These are phyloP conservation scores for Paralagenidium karlingii DNA, from an alignment of 352 stramenopile species.

Conservation along the genomic window DNA sequence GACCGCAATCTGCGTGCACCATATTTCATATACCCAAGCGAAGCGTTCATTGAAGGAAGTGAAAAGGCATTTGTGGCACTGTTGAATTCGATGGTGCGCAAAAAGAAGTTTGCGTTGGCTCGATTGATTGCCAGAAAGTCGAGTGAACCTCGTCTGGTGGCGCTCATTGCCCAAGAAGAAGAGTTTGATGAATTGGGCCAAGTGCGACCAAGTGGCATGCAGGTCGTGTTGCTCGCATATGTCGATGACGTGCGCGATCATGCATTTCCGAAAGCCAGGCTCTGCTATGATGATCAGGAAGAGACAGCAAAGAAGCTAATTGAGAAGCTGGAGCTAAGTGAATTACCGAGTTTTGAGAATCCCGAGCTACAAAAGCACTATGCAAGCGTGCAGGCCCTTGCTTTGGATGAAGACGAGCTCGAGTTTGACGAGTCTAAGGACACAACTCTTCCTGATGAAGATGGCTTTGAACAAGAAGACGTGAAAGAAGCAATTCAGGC, in stretches of 20 bases:
- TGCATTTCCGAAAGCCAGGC: conserved; percentile 1
- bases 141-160: conserved; percentile 64
- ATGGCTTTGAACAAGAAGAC: conserved; percentile 50
- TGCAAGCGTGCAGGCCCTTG: conserved; percentile 60
- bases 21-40: conserved; percentile 76
- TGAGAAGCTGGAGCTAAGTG: conserved; percentile 47
- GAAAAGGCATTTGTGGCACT: conserved; percentile 54
- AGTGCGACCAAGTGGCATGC: conserved; percentile 63
- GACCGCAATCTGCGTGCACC: conserved; percentile 56
- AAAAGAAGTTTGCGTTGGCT: conserved; percentile 50
- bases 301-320: conserved; percentile 54
- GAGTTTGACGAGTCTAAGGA: conserved; percentile 71
- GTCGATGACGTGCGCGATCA: conserved; percentile 59
- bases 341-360: conserved; percentile 74
- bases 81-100: conserved; percentile 46
- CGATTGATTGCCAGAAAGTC: conserved; percentile 58
- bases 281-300: not conserved
- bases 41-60: conserved; percentile 69
- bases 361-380: conserved; percentile 82
- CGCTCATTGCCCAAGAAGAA: conserved; percentile 67
- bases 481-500: conserved; percentile 36
- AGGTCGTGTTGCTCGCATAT: conserved; percentile 68
- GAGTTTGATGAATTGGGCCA: conserved; percentile 62
- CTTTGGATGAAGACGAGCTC: conserved; percentile 52
- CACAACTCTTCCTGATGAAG: conserved; percentile 54